Evolutionary conservation across 352 stramenopile species (phyloP).

Genomic region (Phytophthora rubi): DNA sequence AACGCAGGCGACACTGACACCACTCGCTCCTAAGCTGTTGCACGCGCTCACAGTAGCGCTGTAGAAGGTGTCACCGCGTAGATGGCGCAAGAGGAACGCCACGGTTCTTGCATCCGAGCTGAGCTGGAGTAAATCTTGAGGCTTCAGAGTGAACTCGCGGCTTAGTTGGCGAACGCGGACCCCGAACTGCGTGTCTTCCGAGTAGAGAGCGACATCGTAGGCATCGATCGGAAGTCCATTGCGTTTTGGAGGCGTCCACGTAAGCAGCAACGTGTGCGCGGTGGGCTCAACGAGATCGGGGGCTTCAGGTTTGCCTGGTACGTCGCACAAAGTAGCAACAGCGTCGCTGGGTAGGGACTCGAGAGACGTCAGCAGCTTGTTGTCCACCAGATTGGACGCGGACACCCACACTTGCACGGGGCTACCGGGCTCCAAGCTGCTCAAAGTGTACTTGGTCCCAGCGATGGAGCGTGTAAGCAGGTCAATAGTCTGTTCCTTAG

Average conservation of each 20-base stretch:
- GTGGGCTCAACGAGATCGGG: slow-evolving; percentile 37
- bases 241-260: slow-evolving; percentile 45
- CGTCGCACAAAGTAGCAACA: slow-evolving; percentile 51
- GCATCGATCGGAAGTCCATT: slow-evolving; percentile 59
- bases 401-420: slow-evolving; percentile 54
- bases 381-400: slow-evolving; percentile 70
- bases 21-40: slow-evolving; percentile 57
- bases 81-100: slow-evolving; percentile 31
- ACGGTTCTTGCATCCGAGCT: slow-evolving; percentile 6
- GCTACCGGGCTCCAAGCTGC: slow-evolving; percentile 45
- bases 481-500: slow-evolving; percentile 19
- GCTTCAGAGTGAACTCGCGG: slow-evolving; percentile 39
- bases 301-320: slow-evolving; percentile 44
- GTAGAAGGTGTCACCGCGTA: slow-evolving; percentile 57
- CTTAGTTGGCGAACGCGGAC: slow-evolving; percentile 51
- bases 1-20: slow-evolving; percentile 42
- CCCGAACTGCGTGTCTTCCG: slow-evolving; percentile 66
- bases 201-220: slow-evolving; percentile 58
- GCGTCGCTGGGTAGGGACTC: slow-evolving; percentile 49
- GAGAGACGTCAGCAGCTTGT: slow-evolving; percentile 51
- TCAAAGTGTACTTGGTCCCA: slow-evolving; percentile 55
- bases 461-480: slow-evolving; percentile 61
- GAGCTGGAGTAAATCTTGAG: slow-evolving; percentile 28
- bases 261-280: slow-evolving; percentile 51
- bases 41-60: slow-evolving; percentile 47